Base-by-base conservation (phyloP, 768 basidiomycete species). In the Leccinum uliginosum region DNA sequence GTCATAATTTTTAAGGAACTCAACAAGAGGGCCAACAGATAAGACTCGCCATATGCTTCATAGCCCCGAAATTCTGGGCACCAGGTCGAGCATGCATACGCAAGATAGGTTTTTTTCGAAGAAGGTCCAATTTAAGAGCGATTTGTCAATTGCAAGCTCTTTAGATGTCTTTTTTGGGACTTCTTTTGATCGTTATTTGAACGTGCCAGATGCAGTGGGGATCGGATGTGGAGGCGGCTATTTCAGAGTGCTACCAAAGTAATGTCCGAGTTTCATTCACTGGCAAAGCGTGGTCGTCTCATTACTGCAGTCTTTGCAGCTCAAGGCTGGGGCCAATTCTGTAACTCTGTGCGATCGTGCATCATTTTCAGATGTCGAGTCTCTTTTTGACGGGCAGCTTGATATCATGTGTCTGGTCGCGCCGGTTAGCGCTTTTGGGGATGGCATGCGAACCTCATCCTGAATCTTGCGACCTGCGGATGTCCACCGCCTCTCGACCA, bases 221-320 rank as follows among this genome's bases (percentile, higher is more conserved):
- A 66, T 93, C 5, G 91, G 93, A 1, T 89, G 93, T 24, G 93
- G 92, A 12, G 92, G 92, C 6, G 91, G 93, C 64, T 91, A 93
- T 66, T 91, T 24, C 71, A 91, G 0, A 83, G 81, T 48, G 88
- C 92, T 11, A 84, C 91, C 65, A 93, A n/a, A n/a, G n/a, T 94
- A 65, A 84, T 91, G n/a, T 92, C 87, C 11, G 93, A 96, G 68
- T 94, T 93, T 65, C 0, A 85, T 82, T 26, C 80, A n/a, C n/a
- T n/a, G n/a, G n/a, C n/a, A 80, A 45, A 85, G 81, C 83, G 93
- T 54, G 93, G 93, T 19, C 79, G 91, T 12, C 83, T 96, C 74
- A 92, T 96, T 89, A 86, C 87, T 3, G 88, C 86, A 1, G 89
- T 93, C 2, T 94, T 93, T 60, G 83, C 92, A 0, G 71, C 78